Evolutionary conservation across 441 rosid genomes (phyloP).

Genomic region (Erodium texanum): DNA sequence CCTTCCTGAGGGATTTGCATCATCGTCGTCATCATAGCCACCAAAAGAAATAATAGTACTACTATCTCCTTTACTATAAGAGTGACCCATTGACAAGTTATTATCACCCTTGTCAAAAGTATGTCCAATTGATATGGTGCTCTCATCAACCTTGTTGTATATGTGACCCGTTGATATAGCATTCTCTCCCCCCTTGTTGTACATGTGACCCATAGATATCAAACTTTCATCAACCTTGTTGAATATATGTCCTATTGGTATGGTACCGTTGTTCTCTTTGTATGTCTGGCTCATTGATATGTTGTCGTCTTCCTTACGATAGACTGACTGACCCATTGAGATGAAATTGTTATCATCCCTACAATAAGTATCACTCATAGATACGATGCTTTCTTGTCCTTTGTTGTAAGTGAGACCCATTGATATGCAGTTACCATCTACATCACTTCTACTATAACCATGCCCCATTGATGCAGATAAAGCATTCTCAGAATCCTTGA

Average conservation of each 20-base stretch:
- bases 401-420: constrained; percentile 25
- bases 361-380: constrained; percentile 25
- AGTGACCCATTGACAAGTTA: constrained; percentile 25
- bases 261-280: constrained; percentile 29
- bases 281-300: constrained; percentile 33
- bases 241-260: constrained; percentile 47
- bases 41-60: constrained; percentile 42
- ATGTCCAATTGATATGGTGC: constrained; percentile 23
- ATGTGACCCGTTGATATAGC: constrained; percentile 34
- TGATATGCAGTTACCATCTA: constrained; percentile 21
- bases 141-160: constrained; percentile 33
- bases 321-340: constrained; percentile 40
- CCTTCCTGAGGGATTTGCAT: constrained; percentile 35
- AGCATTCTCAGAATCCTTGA: constrained; percentile 38
- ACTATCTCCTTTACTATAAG: constrained; percentile 26
- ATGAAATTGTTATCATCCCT: constrained; percentile 38
- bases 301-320: constrained; percentile 38
- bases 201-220: constrained; percentile 31
- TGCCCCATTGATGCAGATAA: constrained; percentile 34
- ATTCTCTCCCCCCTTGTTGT: constrained; percentile 29
- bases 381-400: constrained; percentile 21
- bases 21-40: constrained; percentile 52
- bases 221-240: constrained; percentile 29
- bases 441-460: constrained; percentile 28
- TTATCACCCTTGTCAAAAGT: constrained; percentile 25